Base-by-base conservation (phyloP, 768 basidiomycete species). In the Pleurotus djamor region DNA sequence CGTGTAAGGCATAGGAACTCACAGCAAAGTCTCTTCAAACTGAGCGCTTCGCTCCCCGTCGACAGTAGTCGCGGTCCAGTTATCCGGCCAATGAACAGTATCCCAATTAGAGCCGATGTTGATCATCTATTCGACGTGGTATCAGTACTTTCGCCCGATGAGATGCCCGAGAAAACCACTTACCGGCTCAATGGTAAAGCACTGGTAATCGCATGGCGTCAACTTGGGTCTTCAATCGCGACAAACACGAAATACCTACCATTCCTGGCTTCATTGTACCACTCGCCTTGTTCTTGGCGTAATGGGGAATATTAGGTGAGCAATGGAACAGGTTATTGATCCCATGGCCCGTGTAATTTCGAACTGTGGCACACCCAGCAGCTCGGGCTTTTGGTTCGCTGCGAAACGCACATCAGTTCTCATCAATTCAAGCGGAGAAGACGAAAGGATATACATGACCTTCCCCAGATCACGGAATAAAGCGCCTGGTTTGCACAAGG, bases 1-100 rank as follows among this genome's bases (percentile, higher is more conserved):
- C 3, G 48, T 28, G 48, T 13, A 50, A 32, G 43, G 16, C 2
- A 41, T n/a, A n/a, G n/a, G 55, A 58, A 52, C 94, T 66, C 67
- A 96, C 95, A 99, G 72, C 37, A 99, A 76, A 0, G 96, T 98
- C 68, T 99, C 97, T 71, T 99, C 97, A 69, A 98, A 99, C 68
- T 99, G 97, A 1, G 97, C 97, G 61, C 92, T 95, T 58, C 83
- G 79, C 71, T 90, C 91, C 21, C 95, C 96, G 72, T 98, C 96
- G 10, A 82, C 73, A 4, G 97, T 99, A 17, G 90, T 93, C 1
- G 96, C 94, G 2, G 96, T 98, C 96, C 96, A 98, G 68, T 94
- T 88, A 71, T 96, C 94, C 35, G 89, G 89, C 95, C 95, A 94
- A 69, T 94, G 92, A 17, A 87, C 79, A 57, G 85, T 83, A 34